Evolutionary conservation across 1,139 yeast species (phyloP).

Genomic region (Torulaspora globosa): DNA sequence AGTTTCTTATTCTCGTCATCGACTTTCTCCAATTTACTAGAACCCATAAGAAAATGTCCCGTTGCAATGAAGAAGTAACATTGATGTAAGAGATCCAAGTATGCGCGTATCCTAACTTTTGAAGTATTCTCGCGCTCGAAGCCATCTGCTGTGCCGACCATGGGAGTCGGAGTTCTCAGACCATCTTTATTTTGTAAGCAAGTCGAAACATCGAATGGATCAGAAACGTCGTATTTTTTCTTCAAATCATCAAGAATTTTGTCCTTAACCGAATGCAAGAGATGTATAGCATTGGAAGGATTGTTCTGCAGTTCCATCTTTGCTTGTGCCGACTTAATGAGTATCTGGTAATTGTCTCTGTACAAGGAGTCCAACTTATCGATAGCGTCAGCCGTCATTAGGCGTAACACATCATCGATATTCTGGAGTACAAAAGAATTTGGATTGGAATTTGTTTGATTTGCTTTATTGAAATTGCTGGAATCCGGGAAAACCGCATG

Average conservation of each 20-base stretch:
- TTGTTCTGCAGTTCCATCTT: constrained; percentile 39
- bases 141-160: constrained; percentile 33
- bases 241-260: constrained; percentile 34
- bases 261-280: constrained; percentile 43
- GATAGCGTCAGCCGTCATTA: constrained; percentile 54
- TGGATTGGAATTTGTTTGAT: constrained; percentile 8
- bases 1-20: constrained; percentile 29
- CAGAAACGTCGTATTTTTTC: constrained; percentile 18
- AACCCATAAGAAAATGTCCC: constrained; percentile 50
- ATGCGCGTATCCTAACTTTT: constrained; percentile 20
- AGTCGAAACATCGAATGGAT: constrained; percentile 15
- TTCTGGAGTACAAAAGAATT: constrained; percentile 42
- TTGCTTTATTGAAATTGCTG: constrained; percentile 14
- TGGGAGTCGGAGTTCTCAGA: constrained; percentile 12
- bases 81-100: constrained; percentile 60
- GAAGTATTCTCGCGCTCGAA: constrained; percentile 23
- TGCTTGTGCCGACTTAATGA: constrained; percentile 58
- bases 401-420: constrained; percentile 60
- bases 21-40: constrained; percentile 29
- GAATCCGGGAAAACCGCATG: constrained; percentile 66
- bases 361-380: constrained; percentile 49
- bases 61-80: constrained; percentile 77
- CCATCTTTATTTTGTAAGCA: constrained; percentile 15
- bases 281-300: constrained; percentile 48
- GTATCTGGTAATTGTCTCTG: constrained; percentile 43